Evolutionary conservation across 2,329 filamentous ascomycete species (phyloP), one percentile per base, ranked within the genome.

Genomic region (Beauveria rudraprayagi): DNA sequence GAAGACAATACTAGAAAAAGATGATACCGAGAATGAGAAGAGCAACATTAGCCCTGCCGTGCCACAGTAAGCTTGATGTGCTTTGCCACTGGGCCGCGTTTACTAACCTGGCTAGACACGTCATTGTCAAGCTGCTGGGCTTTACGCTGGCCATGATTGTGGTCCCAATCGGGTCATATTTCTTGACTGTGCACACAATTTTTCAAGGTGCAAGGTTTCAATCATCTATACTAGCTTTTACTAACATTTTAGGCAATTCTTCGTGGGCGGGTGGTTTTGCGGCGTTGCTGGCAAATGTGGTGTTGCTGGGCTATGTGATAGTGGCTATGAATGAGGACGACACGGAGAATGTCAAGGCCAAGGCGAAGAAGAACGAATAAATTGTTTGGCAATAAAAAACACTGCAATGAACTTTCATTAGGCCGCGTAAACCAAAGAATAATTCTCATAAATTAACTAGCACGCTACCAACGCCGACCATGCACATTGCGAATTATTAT

Each of bases 121-220:
- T 97, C 66, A 94, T 99, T 65, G 77, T 87, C 70, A 99, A 97
- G 77, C 85, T 99, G 22, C 81, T 97, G 17, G 87, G 83, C 65
- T 97, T 97, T 76, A 96, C 92, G 0, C 78, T 92, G 44, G 92
- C 92, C 71, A 97, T 99, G 93, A 83, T 97, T 63, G 83, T 89
- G 17, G 76, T 90, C 22, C 94, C 94, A 16, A 91, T 99, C 67
- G 87, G 90, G 46, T 91, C 89, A 47, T 99, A 97, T 75, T 99
- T 95, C 73, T 69, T 89, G 51, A 89, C 90, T 0, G 81, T 96
- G 30, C 83, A 92, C 70, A 82, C 79, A 1, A 68, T 97, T 30
- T 97, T 96, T 75, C 79, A 80, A 67, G 92, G 93, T 92, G 77
- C 61, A 77, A 70, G 50, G 47, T 16, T 48, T 30, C 17, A 26